Base-by-base conservation (phyloP, 2,329 filamentous ascomycete species). In the Fusarium xyrophilum region DNA sequence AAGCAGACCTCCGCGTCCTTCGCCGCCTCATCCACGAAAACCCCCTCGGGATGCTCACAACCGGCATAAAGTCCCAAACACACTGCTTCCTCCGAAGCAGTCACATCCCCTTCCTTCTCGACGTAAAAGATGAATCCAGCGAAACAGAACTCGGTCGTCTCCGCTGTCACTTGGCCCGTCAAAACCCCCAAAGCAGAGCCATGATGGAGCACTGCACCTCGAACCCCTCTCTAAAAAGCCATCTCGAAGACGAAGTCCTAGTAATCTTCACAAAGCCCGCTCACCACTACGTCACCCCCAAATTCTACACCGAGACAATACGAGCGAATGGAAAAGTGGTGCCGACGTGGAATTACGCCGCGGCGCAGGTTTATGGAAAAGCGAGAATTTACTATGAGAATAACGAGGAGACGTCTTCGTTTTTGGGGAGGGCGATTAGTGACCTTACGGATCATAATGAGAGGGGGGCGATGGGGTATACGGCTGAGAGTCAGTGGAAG, bases 311-410 rank as follows among this genome's bases (percentile, higher is more conserved):
- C 7, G 82, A 88, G 65, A 91, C 89, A 1, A 91, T 91, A 73
- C 89, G 88, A 0, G 73, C 72, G 0, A 88, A 84, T 0, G 89
- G 84, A 9, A 91, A 91, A 64, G 89, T 91, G 0, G 89, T 90
- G 5, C 88, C 88, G 1, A 92, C 89, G 0, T 91, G 89, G 89
- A 88, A 92, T 75, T 92, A 91, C 70, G 81, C 86, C 0, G 88
- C 89, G 0, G 88, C 84, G 0, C 87, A 91, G 73, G 86, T 81
- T 0, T 91, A 91, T 68, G 89, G 89, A 2, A 82, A 76, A 6
- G 84, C 85, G 2, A 84, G 61, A 0, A 77, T 90, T 3, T 86
- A 83, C 69, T 83, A 78, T 54, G 84, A 89, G 6, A 80, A 80
- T 30, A 75, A 81, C 0, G 67, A 76, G 0, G 79, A 82, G 25